Percentiles rank a stretch among this genome's conserved stretches.
These are phyloP conservation scores for Verticillium zaregamsianum DNA, from an alignment of 2,329 filamentous ascomycete species.

Conservation along the genomic window DNA sequence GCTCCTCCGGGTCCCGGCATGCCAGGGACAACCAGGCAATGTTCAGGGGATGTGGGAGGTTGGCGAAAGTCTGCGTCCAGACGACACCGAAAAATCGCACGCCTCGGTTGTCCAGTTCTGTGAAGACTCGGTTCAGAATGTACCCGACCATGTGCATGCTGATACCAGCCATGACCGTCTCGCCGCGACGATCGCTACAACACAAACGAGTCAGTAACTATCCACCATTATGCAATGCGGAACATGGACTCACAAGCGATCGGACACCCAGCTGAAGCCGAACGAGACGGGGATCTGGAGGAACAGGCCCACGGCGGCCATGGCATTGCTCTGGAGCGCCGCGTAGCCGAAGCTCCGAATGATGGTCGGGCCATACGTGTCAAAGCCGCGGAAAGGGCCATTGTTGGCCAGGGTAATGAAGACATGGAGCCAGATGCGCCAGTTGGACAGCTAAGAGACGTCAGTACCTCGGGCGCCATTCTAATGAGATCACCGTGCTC, in stretches of 20 bases:
- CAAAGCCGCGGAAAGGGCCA: slow-evolving; percentile 40
- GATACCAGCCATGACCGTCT: slow-evolving; percentile 47
- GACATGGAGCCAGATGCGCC: slow-evolving; percentile 48
- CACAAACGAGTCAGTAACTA: not conserved
- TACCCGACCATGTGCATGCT: slow-evolving; percentile 45
- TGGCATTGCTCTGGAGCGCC: slow-evolving; percentile 43
- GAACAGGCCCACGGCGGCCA: slow-evolving; percentile 51
- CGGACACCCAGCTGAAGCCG: slow-evolving; percentile 47
- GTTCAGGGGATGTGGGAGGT: slow-evolving; percentile 53
- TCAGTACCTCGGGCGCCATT: not conserved
- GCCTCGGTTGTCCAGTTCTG: slow-evolving; percentile 34
- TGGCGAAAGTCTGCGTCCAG: slow-evolving; percentile 51
- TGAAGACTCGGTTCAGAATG: slow-evolving; percentile 50
- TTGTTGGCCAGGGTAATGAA: slow-evolving; percentile 46
- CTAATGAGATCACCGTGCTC: slow-evolving; percentile 8
- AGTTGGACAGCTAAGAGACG: slow-evolving; percentile 24
- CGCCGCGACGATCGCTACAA: slow-evolving; percentile 39
- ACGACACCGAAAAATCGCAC: slow-evolving; percentile 50
- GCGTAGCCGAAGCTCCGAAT: slow-evolving; percentile 49
- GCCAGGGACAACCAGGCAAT: slow-evolving; percentile 56
- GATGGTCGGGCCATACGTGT: slow-evolving; percentile 51
- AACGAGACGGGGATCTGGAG: slow-evolving; percentile 48
- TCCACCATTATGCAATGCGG: not conserved
- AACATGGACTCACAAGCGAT: slow-evolving; percentile 38
- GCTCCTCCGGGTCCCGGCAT: slow-evolving; percentile 52